Conservation (phyloP, 805 yeast species). For the Metschnikowia reukaufii region DNA sequence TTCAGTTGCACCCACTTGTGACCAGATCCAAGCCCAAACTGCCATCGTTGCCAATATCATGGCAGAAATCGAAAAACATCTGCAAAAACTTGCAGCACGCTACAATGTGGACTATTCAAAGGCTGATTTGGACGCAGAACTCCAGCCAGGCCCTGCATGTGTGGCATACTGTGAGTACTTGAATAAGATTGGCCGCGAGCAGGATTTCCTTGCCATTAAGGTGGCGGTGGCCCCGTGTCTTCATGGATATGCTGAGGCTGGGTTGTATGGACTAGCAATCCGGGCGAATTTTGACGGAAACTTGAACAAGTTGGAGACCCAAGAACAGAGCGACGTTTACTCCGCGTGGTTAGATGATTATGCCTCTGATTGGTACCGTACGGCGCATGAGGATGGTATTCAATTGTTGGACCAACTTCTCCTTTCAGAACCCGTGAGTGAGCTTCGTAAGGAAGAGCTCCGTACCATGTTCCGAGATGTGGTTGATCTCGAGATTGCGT, state of each 20-base stretch:
- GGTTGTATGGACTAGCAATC: conserved; percentile 29
- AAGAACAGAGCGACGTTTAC: conserved; percentile 32
- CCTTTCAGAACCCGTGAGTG: conserved; percentile 28
- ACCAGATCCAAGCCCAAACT: conserved; percentile 51
- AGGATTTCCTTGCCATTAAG: conserved; percentile 63
- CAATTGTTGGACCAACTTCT: conserved; percentile 47
- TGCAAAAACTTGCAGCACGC: conserved; percentile 42
- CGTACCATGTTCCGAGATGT: conserved; percentile 61
- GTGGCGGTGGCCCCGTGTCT: conserved; percentile 75
- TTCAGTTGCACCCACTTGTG: conserved; percentile 56
- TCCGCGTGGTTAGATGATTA: conserved; percentile 64
- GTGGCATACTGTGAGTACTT: conserved; percentile 61
- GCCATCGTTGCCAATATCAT: conserved; percentile 51
- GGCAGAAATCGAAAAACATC: conserved; percentile 57
- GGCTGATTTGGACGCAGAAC: conserved; percentile 41
- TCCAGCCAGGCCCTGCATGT: conserved; percentile 57
- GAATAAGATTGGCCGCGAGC: conserved; percentile 48
- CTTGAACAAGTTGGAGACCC: conserved; percentile 22
- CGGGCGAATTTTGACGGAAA: conserved; percentile 18
- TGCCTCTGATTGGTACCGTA: conserved; percentile 53
- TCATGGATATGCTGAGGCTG: conserved; percentile 68
- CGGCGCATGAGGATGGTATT: conserved; percentile 54
- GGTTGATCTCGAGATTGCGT: conserved; percentile 58
- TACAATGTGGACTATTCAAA: conserved; percentile 43
- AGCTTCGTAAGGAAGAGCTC: conserved; percentile 49